Evolutionary conservation across 1,284 basidiomycete genomes (phyloP).

Genomic region (Marasmius tenuissimus): DNA sequence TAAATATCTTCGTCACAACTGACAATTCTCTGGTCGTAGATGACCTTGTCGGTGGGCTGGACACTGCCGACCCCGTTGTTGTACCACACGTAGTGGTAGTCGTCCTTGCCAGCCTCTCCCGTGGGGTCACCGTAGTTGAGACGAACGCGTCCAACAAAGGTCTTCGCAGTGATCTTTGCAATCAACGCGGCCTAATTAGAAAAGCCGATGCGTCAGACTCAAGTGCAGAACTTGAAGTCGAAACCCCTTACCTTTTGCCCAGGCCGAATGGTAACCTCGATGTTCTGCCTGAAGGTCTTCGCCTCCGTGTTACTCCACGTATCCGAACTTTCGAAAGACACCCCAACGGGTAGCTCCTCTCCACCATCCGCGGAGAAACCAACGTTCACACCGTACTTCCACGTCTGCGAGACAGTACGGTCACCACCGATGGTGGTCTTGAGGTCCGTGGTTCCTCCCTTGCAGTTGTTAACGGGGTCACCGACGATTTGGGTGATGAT

Average conservation of each 20-base stretch:
- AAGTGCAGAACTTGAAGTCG: neutral
- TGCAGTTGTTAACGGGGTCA: slow-evolving; percentile 1
- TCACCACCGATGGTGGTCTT: neutral
- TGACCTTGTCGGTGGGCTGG: neutral
- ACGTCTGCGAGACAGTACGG: neutral
- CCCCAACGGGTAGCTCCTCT: neutral
- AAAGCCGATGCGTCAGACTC: neutral
- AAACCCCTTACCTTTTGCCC: neutral
- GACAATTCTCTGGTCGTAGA: slow-evolving; percentile 2
- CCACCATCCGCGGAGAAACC: neutral
- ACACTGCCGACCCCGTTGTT: neutral
- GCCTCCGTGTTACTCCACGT: slow-evolving; percentile 1
- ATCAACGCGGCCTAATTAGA: neutral
- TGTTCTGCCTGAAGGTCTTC: slow-evolving; percentile 3
- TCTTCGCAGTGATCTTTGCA: neutral
- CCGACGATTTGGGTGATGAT: neutral
- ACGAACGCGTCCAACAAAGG: neutral
- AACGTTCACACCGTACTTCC: neutral
- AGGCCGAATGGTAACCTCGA: neutral
- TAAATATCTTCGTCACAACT: neutral
- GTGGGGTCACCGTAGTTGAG: slow-evolving; percentile 1
- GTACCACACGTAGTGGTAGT: slow-evolving; percentile 2
- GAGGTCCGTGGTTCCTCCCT: neutral
- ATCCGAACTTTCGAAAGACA: neutral
- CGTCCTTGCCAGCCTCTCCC: neutral